Base-by-base conservation (phyloP, 2,329 filamentous ascomycete genomes). In the Macrophomina pseudophaseolina region DNA sequence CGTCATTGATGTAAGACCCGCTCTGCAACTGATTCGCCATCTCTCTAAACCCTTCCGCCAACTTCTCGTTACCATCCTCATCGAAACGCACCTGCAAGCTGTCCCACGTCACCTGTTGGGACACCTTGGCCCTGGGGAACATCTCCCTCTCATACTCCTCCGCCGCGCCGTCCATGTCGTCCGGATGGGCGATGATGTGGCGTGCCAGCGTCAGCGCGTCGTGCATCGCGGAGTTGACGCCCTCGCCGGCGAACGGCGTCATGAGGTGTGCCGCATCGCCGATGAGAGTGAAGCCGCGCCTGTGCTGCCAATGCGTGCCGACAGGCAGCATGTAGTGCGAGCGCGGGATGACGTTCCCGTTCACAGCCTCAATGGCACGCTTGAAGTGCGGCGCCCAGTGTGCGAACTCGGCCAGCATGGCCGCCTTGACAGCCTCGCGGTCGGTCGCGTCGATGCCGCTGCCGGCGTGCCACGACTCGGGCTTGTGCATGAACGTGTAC, bases 191-290 rank as follows among this genome's bases (percentile, higher is more conserved):
- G 3, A 59, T 18, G 12, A 60, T 44, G 1, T n/a, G 32, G 8
- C 46, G 14, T 0, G 81, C 83, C 23, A 89, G 78, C 28, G 80
- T 73, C 68, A 84, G 72, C 8, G 86, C 82, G 72, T 89, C 87
- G 51, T 82, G 79, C 72, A 90, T 81, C 1, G 81, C 86, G 18
- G 83, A 76, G 71, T 89, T 89, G 38, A 88, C 86, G 1, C 87
- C 87, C 66, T 87, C 86, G 4, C 87, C 87, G 0, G 83, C 84
- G 68, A 84, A 86, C 0, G 85, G 84, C 0, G 83, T 82, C 85
- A 87, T 87, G 18, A 88, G 71, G 73, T 89, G 86, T 6, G 87
- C 87, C 0, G 87, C 85, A 69, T 89, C 86, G 4, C 87, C 87
- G 23, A 88, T 78, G 12, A 88, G 71, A 0, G 87, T 88, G 3